Evolutionary conservation across 2,329 filamentous ascomycete species (phyloP).

Genomic region (Ophiocordyceps sinensis): DNA sequence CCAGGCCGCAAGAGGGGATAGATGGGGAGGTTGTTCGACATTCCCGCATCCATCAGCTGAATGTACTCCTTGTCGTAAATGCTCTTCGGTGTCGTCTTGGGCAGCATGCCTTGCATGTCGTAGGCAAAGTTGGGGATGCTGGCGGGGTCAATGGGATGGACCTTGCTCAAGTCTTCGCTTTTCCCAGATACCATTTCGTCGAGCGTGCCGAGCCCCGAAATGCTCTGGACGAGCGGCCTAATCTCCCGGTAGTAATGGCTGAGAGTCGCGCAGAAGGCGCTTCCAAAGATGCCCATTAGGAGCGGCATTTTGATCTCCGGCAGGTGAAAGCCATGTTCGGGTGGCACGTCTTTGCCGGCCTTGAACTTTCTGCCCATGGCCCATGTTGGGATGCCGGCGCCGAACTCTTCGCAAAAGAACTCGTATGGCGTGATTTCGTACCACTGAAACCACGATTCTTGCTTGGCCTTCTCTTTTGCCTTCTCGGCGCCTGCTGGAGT

Average conservation of each 20-base stretch:
- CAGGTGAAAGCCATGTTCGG: slow-evolving; percentile 52
- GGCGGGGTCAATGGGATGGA: slow-evolving; percentile 89
- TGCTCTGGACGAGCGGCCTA: slow-evolving; percentile 60
- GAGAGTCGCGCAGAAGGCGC: slow-evolving; percentile 87
- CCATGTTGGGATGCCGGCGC: slow-evolving; percentile 89
- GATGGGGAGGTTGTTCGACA: slow-evolving; percentile 96
- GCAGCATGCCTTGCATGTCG: slow-evolving; percentile 63
- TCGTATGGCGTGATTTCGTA: slow-evolving; percentile 93
- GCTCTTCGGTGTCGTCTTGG: slow-evolving; percentile 62
- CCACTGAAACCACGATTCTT: slow-evolving; percentile 93
- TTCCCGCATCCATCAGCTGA: slow-evolving; percentile 89
- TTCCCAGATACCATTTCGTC: slow-evolving; percentile 73
- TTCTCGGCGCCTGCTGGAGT: slow-evolving; percentile 24
- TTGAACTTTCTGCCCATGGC: slow-evolving; percentile 74
- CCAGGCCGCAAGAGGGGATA: slow-evolving; percentile 86
- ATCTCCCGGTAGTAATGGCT: slow-evolving; percentile 95
- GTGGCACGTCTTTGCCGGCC: slow-evolving; percentile 37
- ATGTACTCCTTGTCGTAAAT: slow-evolving; percentile 59
- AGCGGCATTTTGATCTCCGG: slow-evolving; percentile 76
- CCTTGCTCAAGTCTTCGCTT: slow-evolving; percentile 73
- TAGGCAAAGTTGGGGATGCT: slow-evolving; percentile 80
- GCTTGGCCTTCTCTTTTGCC: slow-evolving; percentile 36
- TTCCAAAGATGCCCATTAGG: slow-evolving; percentile 89
- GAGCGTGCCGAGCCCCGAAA: slow-evolving; percentile 61
- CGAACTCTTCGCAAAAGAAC: slow-evolving; percentile 86